These are phyloP conservation scores for Byssoonygena ceratinophila DNA, from an alignment of 2,329 filamentous ascomycete genomes.

Conservation along the genomic window DNA sequence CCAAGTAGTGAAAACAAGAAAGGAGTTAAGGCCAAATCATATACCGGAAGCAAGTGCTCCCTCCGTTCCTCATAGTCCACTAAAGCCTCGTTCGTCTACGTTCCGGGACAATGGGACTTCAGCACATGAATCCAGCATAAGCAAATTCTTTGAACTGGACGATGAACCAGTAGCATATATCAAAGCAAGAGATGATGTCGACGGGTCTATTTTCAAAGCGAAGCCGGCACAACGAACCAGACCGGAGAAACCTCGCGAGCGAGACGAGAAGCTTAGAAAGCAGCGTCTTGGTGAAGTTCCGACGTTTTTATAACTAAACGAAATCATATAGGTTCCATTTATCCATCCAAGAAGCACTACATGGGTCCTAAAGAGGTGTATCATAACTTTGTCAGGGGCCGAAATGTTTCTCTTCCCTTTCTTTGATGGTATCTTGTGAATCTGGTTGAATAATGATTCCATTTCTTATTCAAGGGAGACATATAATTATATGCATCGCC, in stretches of 20 bases:
- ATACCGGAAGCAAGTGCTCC: background rate
- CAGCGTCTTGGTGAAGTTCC: conserved; percentile 36
- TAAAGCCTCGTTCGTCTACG: background rate
- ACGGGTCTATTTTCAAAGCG: conserved; percentile 11
- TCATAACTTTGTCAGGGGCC: too few relatives aligned
- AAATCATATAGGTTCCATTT: background rate
- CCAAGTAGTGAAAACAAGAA: background rate
- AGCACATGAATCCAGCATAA: conserved; percentile 23
- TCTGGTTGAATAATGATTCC: background rate
- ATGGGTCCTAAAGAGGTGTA: too few relatives aligned
- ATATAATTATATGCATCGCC: too few relatives aligned
- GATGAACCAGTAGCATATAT: conserved; percentile 1
- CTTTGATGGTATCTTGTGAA: too few relatives aligned
- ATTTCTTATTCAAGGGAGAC: background rate
- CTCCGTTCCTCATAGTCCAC: background rate
- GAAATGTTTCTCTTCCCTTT: too few relatives aligned
- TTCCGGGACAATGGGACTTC: background rate
- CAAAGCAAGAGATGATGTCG: conserved; percentile 20
- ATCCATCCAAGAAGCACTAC: too few relatives aligned
- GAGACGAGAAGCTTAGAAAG: conserved; percentile 26
- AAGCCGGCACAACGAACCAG: conserved; percentile 4
- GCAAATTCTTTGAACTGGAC: conserved; percentile 25
- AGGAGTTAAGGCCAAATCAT: background rate
- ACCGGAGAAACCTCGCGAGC: conserved; percentile 15
- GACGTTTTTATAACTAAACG: conserved; percentile 28